Conservation (phyloP, 225 moss, liverwort and hornwort genomes). For the Thuidium tamariscinum region DNA sequence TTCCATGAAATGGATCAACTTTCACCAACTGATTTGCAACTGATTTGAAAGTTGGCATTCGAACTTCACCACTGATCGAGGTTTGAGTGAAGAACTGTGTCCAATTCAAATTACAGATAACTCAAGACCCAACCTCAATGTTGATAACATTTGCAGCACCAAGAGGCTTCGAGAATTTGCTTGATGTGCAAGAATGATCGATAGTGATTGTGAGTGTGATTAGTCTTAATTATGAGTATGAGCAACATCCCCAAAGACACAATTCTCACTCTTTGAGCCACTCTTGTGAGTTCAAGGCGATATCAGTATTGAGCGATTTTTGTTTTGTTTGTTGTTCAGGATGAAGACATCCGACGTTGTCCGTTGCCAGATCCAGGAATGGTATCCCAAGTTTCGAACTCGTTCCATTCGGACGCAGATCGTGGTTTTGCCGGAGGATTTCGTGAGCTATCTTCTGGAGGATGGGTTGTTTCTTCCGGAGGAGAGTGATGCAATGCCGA, state of each 20-base stretch:
- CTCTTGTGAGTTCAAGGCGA: too few species aligned
- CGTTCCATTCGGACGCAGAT: slow-evolving; percentile 48
- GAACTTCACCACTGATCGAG: too few species aligned
- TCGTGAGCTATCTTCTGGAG: slow-evolving; percentile 64
- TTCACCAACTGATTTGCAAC: too few species aligned
- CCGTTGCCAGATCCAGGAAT: slow-evolving; percentile 83
- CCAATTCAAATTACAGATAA: too few species aligned
- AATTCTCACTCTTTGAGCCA: neutral
- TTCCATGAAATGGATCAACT: neutral
- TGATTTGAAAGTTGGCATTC: too few species aligned
- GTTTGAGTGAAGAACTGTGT: too few species aligned
- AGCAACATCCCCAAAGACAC: neutral
- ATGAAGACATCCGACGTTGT: slow-evolving; percentile 70
- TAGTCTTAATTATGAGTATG: too few species aligned
- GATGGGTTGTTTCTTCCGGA: slow-evolving; percentile 72
- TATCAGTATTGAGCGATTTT: neutral
- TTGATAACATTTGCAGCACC: too few species aligned
- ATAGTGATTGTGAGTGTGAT: too few species aligned
- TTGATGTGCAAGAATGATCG: too few species aligned
- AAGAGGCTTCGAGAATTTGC: too few species aligned
- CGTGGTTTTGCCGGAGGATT: slow-evolving; percentile 60
- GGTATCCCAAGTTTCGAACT: slow-evolving; percentile 76
- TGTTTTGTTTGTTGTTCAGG: neutral
- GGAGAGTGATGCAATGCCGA: slow-evolving; percentile 73
- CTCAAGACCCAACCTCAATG: too few species aligned